Evolutionary conservation across 2,329 filamentous ascomycete genomes (phyloP), one percentile per base, ranked within the genome.

Genomic region (Alternaria gaisen): DNA sequence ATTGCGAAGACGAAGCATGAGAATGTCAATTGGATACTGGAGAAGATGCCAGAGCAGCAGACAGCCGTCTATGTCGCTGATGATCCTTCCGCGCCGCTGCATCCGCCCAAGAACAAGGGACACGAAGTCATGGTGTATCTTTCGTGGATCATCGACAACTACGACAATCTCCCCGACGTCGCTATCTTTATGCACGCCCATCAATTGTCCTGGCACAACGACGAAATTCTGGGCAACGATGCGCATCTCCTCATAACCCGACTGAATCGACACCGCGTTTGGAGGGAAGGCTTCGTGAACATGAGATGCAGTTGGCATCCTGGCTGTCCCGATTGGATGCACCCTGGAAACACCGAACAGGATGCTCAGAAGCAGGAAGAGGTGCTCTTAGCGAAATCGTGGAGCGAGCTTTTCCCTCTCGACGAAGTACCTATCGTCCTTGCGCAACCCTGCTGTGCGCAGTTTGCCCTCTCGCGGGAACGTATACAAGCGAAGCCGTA

Each of bases 91-190:
- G 83, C 83, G 3, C 71, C 75, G 14, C 78, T 83, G 22, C 83
- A 84, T 60, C 82, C 85, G 1, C 84, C 84, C 0, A 80, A 82
- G 57, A 86, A 86, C 69, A 88, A 88, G 73, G 88, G 88, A 34
- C 85, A 88, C 68, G 88, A 90, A 75, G 87, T 85, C 34, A 85
- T 87, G 77, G 83, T 87, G 8, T 89, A 90, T 71, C 80, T 88
- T 38, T 85, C 82, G 40, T 89, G 87, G 74, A 83, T 90, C 68
- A 83, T 88, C 68, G 86, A 88, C 71, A 83, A 85, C 72, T 90
- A 90, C 77, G 82, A 89, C 63, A 69, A 80, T 4, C 81, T 90
- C 4, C 83, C 86, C 3, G 86, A 88, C 55, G 81, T 88, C 61
- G 80, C 81, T 32, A 83, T 90, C 64, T 88, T 90, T 76, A 84